These are phyloP conservation scores for Leccinum aurantiacum DNA, from an alignment of 768 basidiomycete species.

Conservation along the genomic window DNA sequence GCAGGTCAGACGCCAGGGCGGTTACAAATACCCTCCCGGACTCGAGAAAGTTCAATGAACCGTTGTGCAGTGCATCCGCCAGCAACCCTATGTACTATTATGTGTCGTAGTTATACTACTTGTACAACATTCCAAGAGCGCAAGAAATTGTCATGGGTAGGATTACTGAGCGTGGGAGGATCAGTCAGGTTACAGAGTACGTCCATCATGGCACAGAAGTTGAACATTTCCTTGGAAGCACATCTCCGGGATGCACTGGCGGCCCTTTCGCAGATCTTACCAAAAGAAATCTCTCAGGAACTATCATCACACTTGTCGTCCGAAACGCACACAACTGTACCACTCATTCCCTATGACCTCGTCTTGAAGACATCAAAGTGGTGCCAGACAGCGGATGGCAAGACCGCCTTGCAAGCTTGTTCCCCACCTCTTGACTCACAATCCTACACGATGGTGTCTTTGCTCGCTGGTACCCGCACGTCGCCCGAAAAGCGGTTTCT, in stretches of 20 bases:
- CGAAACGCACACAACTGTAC: slow-evolving; percentile 12
- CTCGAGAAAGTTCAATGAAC: slow-evolving; percentile 47
- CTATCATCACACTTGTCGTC: slow-evolving; percentile 41
- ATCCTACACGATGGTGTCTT: slow-evolving; percentile 66
- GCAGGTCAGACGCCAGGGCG: slow-evolving; percentile 67
- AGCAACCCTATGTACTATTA: neutral
- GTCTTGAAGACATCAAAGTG: slow-evolving; percentile 65
- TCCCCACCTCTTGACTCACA: slow-evolving; percentile 48
- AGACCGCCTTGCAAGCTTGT: slow-evolving; percentile 36
- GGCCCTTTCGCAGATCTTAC: slow-evolving; percentile 46
- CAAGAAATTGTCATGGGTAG: neutral
- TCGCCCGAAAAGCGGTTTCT: slow-evolving; percentile 76
- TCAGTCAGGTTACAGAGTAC: neutral
- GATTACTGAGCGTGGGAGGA: neutral
- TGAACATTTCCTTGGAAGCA: slow-evolving; percentile 67
- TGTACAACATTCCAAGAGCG: too few relatives aligned
- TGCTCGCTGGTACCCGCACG: slow-evolving; percentile 75
- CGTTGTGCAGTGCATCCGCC: neutral
- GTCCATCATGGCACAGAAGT: slow-evolving; percentile 15
- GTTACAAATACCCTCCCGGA: slow-evolving; percentile 60
- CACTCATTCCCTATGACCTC: slow-evolving; percentile 61
- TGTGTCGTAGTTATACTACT: too few relatives aligned
- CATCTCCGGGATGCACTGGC: slow-evolving; percentile 55
- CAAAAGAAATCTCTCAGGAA: slow-evolving; percentile 42
- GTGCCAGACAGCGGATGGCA: slow-evolving; percentile 57